phyloP scores from a whole-genome alignment of 306 rosid species.

The Aeschynomene evenia region DNA sequence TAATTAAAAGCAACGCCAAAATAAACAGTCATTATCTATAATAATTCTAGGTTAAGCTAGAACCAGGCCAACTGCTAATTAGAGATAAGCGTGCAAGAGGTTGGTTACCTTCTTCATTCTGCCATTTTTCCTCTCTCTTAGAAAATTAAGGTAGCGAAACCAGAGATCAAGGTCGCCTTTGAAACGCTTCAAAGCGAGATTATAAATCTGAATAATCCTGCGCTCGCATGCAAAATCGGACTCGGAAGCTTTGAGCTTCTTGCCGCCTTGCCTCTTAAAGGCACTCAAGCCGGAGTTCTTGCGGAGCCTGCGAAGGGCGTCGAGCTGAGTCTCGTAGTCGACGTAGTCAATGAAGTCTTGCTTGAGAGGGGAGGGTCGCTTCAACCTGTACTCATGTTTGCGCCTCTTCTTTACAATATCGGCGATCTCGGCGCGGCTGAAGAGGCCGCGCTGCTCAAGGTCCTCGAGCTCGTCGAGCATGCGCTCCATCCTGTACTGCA shows the following conservation, averaged over 20 bases:
- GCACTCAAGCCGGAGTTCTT: conserved; percentile 38
- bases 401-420: conserved; percentile 48
- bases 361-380: conserved; percentile 38
- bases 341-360: conserved; percentile 40
- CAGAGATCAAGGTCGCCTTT: conserved; percentile 47
- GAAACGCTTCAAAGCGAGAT: conserved; percentile 43
- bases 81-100: not conserved
- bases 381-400: conserved; percentile 43
- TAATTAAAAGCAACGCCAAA: not conserved
- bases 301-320: conserved; percentile 41
- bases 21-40: not conserved
- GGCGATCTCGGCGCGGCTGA: conserved; percentile 41
- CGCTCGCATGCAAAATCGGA: conserved; percentile 35
- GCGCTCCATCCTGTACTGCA: conserved; percentile 47
- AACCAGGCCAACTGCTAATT: not conserved
- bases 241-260: conserved; percentile 33
- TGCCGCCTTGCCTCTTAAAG: conserved; percentile 34
- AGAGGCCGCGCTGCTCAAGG: conserved; percentile 44
- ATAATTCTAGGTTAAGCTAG: not conserved
- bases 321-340: conserved; percentile 45
- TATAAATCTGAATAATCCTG: conserved; percentile 37
- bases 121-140: conserved; percentile 58
- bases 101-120: conserved; percentile 79
- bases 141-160: conserved; percentile 63
- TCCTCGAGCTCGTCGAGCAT: conserved; percentile 49